A percentile compares a stretch with the other conserved stretches of the same genome.
Conservation (phyloP, 2,329 filamentous ascomycete species). For the Nemania sp. region DNA sequence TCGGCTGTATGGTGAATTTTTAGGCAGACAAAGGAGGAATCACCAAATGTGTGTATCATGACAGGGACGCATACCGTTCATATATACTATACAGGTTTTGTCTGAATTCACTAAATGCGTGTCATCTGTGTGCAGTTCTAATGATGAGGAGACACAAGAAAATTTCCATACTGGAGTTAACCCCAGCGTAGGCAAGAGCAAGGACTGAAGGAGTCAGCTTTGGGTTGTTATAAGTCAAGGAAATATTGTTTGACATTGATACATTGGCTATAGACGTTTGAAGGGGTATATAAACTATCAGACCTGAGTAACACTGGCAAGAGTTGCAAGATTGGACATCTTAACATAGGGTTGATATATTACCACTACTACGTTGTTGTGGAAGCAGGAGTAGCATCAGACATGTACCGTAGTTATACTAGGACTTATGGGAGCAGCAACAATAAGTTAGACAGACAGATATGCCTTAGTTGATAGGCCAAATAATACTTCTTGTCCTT, state of each 20-base stretch:
- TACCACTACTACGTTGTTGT: not conserved
- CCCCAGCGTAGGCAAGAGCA: not conserved
- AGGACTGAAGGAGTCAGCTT: not conserved
- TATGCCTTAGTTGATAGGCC: not conserved
- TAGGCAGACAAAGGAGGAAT: no score
- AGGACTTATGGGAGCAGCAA: not conserved
- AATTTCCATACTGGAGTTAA: no score
- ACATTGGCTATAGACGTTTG: not conserved
- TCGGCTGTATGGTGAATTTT: not conserved
- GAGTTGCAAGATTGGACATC: not conserved
- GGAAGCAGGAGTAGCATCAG: not conserved
- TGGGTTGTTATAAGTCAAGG: not conserved
- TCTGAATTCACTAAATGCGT: no score
- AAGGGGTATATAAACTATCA: not conserved
- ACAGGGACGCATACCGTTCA: not conserved
- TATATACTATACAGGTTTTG: no score
- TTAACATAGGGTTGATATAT: not conserved
- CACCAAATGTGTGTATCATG: not conserved
- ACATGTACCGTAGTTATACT: not conserved
- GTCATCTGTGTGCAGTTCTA: no score
- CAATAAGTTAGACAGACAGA: not conserved
- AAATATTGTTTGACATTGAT: not conserved
- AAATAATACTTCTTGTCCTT: not conserved
- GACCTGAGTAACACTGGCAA: not conserved
- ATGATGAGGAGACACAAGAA: no score